Base-by-base conservation (phyloP, 768 basidiomycete genomes). In the Antrodiella citrinella region DNA sequence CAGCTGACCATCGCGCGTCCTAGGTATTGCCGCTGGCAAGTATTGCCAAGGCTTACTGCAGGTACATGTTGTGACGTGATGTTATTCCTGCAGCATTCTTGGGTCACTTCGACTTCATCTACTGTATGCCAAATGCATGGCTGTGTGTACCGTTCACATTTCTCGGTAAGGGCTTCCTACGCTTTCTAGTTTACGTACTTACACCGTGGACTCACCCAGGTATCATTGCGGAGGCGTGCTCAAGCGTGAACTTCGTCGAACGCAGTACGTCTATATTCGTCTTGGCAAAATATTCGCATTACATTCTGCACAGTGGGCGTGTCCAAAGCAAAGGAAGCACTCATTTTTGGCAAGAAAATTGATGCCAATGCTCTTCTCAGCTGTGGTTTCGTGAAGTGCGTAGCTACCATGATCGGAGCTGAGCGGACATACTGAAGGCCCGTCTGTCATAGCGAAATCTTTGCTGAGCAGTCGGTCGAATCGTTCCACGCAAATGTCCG, bases 71-170 rank as follows among this genome's bases (percentile, higher is more conserved):
- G 10, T 43, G 41, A 43, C 5, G 19, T 19, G 15, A 18, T 43
- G 21, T 5, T 26, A 1, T 5, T 21, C 46, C 21, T 53, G 21
- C 47, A 83, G 84, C 78, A 2, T 77, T 80, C 57, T 65, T 84
- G n/a, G 83, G 84, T 1, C 76, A 83, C 51, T 85, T 86, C 52
- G 86, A 88, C 62, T 84, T 88, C 55, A 80, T 88, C 22, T 87
- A 84, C 55, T 72, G 77, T 21, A 62, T 86, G 52, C 78, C 81
- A 2, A 68, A 71, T 50, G 74, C 69, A 0, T 87, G 81, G 78
- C 61, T 88, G 3, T 76, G 77, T 26, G 71, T 80, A 0, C 84
- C 83, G 0, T 87, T 88, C 59, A 73, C 83, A 0, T 83, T 84
- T 56, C 62, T 88, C 19, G 84, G 80, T 74, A 42, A 24, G 60